Percentiles rank a stretch among this genome's conserved stretches.
Evolutionary conservation across 2,329 filamentous ascomycete species (phyloP).

Genomic region (Calonectria hawksworthii): DNA sequence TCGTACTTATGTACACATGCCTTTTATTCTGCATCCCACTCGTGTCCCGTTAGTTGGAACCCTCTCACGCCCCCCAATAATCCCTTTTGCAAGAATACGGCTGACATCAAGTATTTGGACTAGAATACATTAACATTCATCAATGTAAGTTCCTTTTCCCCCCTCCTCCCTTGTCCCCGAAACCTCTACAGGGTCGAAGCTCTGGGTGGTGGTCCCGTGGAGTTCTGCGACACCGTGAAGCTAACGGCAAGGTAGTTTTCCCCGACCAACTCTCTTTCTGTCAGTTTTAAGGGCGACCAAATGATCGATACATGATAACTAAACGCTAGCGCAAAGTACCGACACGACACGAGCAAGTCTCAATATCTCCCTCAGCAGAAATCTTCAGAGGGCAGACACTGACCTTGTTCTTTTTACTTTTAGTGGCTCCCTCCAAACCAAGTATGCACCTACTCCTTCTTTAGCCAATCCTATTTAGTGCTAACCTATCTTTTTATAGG

Average conservation of each 20-base stretch:
- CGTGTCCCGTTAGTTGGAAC: too few relatives aligned
- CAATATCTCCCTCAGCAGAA: not conserved
- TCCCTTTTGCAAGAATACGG: not conserved
- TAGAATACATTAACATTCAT: too few relatives aligned
- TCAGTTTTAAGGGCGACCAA: not conserved
- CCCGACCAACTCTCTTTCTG: not conserved
- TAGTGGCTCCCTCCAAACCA: not conserved
- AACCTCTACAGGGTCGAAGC: not conserved
- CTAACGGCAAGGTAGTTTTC: not conserved
- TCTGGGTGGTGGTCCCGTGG: not conserved
- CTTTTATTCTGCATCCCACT: too few relatives aligned
- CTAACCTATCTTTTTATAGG: not conserved
- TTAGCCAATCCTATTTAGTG: not conserved
- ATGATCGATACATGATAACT: not conserved
- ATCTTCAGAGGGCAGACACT: not conserved
- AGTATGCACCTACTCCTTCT: not conserved
- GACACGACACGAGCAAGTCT: not conserved
- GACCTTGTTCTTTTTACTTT: not conserved
- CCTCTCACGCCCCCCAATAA: too few relatives aligned
- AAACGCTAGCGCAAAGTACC: not conserved
- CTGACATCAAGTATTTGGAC: not conserved
- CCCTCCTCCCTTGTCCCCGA: not conserved
- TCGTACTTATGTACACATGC: too few relatives aligned
- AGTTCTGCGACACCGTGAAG: not conserved
- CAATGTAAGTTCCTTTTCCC: not conserved